Evolutionary conservation across 768 basidiomycete genomes (phyloP).

Genomic region (Paxillus ammoniavirescens): DNA sequence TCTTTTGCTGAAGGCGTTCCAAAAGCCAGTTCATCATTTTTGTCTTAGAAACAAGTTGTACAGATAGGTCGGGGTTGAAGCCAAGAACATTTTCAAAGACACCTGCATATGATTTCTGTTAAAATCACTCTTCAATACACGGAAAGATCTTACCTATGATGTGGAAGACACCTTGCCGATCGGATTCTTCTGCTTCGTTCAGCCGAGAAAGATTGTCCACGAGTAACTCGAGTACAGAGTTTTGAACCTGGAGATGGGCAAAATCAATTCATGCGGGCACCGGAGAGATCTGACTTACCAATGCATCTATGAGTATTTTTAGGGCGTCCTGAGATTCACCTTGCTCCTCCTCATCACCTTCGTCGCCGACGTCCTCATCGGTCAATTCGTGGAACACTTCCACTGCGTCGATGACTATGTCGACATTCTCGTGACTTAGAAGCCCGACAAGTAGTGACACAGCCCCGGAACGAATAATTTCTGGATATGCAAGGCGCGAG

Average conservation of each 20-base stretch:
- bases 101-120: slow-evolving; percentile 41
- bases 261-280: slow-evolving; percentile 1
- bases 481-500: slow-evolving; percentile 82
- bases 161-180: slow-evolving; percentile 90
- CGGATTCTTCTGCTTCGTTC: slow-evolving; percentile 90
- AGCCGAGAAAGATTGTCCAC: slow-evolving; percentile 86
- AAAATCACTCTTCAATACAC: not conserved
- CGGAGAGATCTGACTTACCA: slow-evolving; percentile 52
- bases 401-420: slow-evolving; percentile 95
- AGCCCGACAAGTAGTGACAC: slow-evolving; percentile 74
- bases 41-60: slow-evolving; percentile 70
- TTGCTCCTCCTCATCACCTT: slow-evolving; percentile 62
- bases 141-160: slow-evolving; percentile 61
- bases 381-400: slow-evolving; percentile 92
- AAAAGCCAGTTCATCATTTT: slow-evolving; percentile 78
- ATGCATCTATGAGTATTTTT: slow-evolving; percentile 67
- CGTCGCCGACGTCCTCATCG: slow-evolving; percentile 92
- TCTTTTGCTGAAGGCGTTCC: slow-evolving; percentile 66
- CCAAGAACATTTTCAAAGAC: slow-evolving; percentile 92
- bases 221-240: slow-evolving; percentile 82
- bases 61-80: slow-evolving; percentile 76
- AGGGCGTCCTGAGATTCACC: slow-evolving; percentile 64
- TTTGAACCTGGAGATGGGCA: slow-evolving; percentile 57
- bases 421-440: slow-evolving; percentile 93
- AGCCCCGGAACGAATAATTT: slow-evolving; percentile 76